A percentile compares a stretch with the other conserved stretches of the same genome.
Evolutionary conservation across 345 rosid genomes (phyloP).

Genomic region (Orychophragmus violaceus): DNA sequence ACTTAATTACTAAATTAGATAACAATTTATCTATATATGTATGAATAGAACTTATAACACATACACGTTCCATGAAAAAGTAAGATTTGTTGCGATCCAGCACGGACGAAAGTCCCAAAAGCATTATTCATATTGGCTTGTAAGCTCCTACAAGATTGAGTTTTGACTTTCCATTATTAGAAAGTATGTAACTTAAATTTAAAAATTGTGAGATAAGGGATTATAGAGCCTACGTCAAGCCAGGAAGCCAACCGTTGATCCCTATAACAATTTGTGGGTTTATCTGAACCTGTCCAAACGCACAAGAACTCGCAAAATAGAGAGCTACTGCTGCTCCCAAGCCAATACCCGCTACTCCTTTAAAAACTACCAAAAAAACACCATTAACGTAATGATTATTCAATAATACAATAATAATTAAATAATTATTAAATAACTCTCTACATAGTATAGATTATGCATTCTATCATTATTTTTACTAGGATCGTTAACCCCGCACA

Average conservation of each 20-base stretch:
- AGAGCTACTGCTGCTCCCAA: slow-evolving; percentile 25
- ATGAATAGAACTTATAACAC: not conserved
- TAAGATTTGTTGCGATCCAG: slow-evolving; percentile 39
- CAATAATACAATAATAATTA: too few relatives aligned
- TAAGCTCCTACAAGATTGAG: not conserved
- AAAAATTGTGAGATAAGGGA: not conserved
- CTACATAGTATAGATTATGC: too few relatives aligned
- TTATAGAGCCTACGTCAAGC: slow-evolving; percentile 41
- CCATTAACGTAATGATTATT: too few relatives aligned
- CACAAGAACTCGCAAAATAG: not conserved
- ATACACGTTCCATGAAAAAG: slow-evolving; percentile 46
- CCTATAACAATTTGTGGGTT: slow-evolving; percentile 20
- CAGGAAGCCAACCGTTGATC: slow-evolving; percentile 77
- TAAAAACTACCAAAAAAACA: slow-evolving; percentile 38
- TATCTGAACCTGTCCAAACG: not conserved
- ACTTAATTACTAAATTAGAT: not conserved
- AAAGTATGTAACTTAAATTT: too few relatives aligned
- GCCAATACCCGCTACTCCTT: slow-evolving; percentile 75
- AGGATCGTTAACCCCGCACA: too few relatives aligned
- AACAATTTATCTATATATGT: not conserved
- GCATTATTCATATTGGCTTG: slow-evolving; percentile 36
- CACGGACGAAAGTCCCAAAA: slow-evolving; percentile 36
- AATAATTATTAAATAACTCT: too few relatives aligned
- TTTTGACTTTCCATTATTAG: not conserved
- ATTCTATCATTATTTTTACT: too few relatives aligned